Conservation (phyloP, 202 grass and related monocot genomes). For the Dendrocalamus latiflorus region DNA sequence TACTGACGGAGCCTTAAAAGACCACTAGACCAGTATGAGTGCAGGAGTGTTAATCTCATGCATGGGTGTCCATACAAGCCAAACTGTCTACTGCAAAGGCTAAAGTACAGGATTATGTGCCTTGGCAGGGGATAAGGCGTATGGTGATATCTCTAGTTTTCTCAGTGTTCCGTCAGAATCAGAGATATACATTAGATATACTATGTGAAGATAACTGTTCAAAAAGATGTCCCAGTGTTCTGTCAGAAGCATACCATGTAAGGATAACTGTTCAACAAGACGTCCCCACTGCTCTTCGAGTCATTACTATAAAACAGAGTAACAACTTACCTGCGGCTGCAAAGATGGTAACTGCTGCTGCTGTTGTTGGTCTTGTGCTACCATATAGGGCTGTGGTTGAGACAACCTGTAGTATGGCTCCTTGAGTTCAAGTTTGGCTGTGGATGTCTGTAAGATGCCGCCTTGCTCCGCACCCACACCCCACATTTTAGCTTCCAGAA, state of each 20-base stretch:
- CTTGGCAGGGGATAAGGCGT: background rate
- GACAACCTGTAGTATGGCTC: conserved; percentile 94
- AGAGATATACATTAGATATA: background rate
- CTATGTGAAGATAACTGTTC: background rate
- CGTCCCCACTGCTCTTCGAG: background rate
- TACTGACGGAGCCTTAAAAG: background rate
- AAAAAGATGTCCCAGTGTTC: background rate
- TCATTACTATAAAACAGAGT: too few species aligned
- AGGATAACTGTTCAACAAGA: background rate
- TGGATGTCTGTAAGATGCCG: conserved; percentile 81
- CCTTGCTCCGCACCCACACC: conserved; percentile 86
- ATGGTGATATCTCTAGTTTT: background rate
- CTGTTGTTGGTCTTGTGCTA: conserved; percentile 59
- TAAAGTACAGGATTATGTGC: background rate
- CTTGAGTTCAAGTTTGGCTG: conserved; percentile 89
- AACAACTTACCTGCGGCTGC: conserved; percentile 54
- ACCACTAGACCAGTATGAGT: too few species aligned
- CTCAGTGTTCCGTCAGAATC: background rate
- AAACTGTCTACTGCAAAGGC: background rate
- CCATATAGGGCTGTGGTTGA: conserved; percentile 71
- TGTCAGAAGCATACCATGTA: background rate
- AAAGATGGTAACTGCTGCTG: conserved; percentile 46
- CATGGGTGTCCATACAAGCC: background rate
- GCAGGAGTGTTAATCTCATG: background rate
- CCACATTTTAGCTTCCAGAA: conserved; percentile 92